phyloP scores from a whole-genome alignment of 2,329 filamentous ascomycete genomes.

The Tolypocladium inflatum region DNA sequence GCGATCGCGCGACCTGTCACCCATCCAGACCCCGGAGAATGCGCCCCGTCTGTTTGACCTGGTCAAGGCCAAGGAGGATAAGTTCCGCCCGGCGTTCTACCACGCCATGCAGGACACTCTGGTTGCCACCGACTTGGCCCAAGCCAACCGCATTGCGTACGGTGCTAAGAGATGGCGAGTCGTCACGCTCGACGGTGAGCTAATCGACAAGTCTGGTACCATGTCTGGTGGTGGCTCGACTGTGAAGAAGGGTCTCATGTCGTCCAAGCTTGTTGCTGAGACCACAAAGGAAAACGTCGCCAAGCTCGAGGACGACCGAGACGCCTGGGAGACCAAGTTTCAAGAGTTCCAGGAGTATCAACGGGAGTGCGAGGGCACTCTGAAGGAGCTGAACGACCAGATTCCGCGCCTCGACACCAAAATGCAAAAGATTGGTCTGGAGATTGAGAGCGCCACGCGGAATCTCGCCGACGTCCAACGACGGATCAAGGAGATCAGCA shows the following conservation, averaged over 20 bases:
- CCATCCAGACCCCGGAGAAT: conserved; percentile 81
- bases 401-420: conserved; percentile 81
- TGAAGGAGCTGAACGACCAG: conserved; percentile 64
- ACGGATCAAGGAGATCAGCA: conserved; percentile 74
- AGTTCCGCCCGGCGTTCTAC: conserved; percentile 85
- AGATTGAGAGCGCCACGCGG: conserved; percentile 76
- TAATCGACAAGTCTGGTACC: conserved; percentile 96
- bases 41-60: conserved; percentile 90
- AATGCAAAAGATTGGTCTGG: conserved; percentile 83
- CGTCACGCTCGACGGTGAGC: conserved; percentile 86
- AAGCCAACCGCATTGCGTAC: conserved; percentile 95
- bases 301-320: conserved; percentile 80
- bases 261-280: conserved; percentile 83
- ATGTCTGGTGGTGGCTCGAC: conserved; percentile 96
- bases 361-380: conserved; percentile 63
- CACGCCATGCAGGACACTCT: conserved; percentile 92
- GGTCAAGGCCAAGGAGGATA: conserved; percentile 78
- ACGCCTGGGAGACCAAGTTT: conserved; percentile 74
- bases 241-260: conserved; percentile 90
- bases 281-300: conserved; percentile 79
- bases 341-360: conserved; percentile 78
- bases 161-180: conserved; percentile 91
- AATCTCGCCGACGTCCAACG: conserved; percentile 79
- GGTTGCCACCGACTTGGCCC: conserved; percentile 84
- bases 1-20: conserved; percentile 64